Percentiles rank a stretch among this genome's conserved stretches.
Evolutionary conservation across 495 filamentous ascomycete genomes (phyloP).

Genomic region (Aspergillus cristatus): DNA sequence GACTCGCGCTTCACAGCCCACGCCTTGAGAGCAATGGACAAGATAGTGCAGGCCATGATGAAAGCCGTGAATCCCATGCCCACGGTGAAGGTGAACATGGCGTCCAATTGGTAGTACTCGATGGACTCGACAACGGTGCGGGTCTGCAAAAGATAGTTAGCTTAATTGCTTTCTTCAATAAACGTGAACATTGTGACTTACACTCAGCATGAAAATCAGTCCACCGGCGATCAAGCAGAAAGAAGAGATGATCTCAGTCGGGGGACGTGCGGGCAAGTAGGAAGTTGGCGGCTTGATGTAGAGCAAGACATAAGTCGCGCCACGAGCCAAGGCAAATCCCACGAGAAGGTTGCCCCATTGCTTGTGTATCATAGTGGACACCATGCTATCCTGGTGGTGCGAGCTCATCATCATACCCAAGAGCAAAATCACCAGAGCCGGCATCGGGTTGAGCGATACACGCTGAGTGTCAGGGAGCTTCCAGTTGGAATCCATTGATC

Average conservation of each 20-base stretch:
- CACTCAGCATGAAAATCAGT: slow-evolving; percentile 87
- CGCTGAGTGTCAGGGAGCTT: slow-evolving; percentile 56
- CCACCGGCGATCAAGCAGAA: slow-evolving; percentile 88
- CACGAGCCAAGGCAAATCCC: slow-evolving; percentile 69
- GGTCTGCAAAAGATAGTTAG: slow-evolving; percentile 36
- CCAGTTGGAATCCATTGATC: slow-evolving; percentile 41
- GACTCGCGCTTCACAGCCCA: slow-evolving; percentile 66
- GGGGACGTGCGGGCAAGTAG: slow-evolving; percentile 79
- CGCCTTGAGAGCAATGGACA: slow-evolving; percentile 78
- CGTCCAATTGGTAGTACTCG: slow-evolving; percentile 59
- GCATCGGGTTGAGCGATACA: slow-evolving; percentile 83
- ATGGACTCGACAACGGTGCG: slow-evolving; percentile 68
- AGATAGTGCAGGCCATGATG: slow-evolving; percentile 75
- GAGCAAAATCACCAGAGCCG: slow-evolving; percentile 74
- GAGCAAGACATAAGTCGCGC: slow-evolving; percentile 67
- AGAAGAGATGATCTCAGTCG: slow-evolving; percentile 73
- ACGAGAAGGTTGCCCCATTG: slow-evolving; percentile 88
- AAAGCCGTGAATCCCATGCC: slow-evolving; percentile 75
- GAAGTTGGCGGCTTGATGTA: slow-evolving; percentile 80
- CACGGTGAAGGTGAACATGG: slow-evolving; percentile 92
- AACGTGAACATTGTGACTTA: slow-evolving; percentile 36
- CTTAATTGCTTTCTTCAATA: not conserved
- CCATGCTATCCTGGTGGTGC: slow-evolving; percentile 76
- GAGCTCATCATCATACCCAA: slow-evolving; percentile 91
- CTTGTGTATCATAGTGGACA: slow-evolving; percentile 87